These are phyloP conservation scores for Gossypium ekmanianum DNA, from an alignment of 345 rosid genomes.

Conservation along the genomic window DNA sequence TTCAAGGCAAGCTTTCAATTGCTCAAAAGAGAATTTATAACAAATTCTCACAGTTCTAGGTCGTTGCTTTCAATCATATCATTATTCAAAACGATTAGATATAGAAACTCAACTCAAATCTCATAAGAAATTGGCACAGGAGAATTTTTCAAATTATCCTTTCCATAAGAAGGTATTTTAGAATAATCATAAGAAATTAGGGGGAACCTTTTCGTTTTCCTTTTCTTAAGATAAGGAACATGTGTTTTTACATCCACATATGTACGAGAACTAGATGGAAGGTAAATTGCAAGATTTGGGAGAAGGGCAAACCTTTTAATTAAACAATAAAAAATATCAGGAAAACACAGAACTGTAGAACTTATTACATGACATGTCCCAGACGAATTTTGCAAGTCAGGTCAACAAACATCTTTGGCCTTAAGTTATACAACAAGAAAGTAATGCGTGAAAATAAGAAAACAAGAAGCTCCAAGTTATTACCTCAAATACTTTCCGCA, in stretches of 20 bases:
- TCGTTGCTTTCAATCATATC: background rate
- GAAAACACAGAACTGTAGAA: background rate
- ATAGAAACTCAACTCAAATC: background rate
- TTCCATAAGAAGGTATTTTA: background rate
- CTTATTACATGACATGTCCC: background rate
- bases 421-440: constrained; percentile 4
- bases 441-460: constrained; percentile 7
- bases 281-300: background rate
- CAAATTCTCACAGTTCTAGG: background rate
- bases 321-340: background rate
- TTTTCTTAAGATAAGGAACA: background rate
- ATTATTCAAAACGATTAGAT: background rate
- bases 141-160: background rate
- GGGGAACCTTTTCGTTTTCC: background rate
- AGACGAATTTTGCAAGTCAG: background rate
- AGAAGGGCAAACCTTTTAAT: background rate
- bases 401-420: constrained; percentile 2
- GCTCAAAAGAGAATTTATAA: background rate
- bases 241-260: background rate
- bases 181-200: background rate
- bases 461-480: background rate
- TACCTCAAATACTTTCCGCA: constrained; percentile 82
- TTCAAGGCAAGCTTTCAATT: background rate
- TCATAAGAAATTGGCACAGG: background rate
- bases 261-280: background rate